A percentile compares a stretch with the other conserved stretches of the same genome.
Conservation (phyloP, 1,284 basidiomycete genomes). For the Ustilago xerochloae region DNA sequence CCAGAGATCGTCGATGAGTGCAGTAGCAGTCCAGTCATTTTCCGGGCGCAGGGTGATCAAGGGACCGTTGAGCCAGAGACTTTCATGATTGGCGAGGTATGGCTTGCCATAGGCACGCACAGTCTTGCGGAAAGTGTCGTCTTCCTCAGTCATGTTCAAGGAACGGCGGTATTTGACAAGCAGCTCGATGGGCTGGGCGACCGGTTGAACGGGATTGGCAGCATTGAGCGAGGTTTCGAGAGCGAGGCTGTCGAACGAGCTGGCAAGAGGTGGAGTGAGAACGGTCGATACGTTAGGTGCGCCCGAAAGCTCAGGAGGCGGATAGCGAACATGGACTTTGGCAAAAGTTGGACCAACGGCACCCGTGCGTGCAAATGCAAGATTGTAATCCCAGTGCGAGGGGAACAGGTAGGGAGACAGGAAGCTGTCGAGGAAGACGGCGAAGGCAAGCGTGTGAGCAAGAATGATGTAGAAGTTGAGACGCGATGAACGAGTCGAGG, state of each 20-base stretch:
- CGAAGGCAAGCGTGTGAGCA: slow-evolving; percentile 56
- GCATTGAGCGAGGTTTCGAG: slow-evolving; percentile 36
- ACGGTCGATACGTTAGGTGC: slow-evolving; percentile 25
- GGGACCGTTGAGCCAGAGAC: slow-evolving; percentile 66
- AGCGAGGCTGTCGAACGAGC: slow-evolving; percentile 49
- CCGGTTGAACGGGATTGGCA: background rate
- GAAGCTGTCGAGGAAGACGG: slow-evolving; percentile 62
- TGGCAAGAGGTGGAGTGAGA: slow-evolving; percentile 14
- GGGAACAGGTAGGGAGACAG: slow-evolving; percentile 65
- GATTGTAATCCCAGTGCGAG: slow-evolving; percentile 63
- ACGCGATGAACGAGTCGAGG: slow-evolving; percentile 51
- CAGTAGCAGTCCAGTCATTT: slow-evolving; percentile 77
- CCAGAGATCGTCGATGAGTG: slow-evolving; percentile 75
- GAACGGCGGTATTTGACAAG: slow-evolving; percentile 45
- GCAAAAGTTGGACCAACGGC: slow-evolving; percentile 57
- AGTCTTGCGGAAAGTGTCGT: slow-evolving; percentile 19
- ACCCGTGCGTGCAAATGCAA: slow-evolving; percentile 63
- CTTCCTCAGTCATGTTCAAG: slow-evolving; percentile 19
- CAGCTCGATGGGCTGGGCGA: slow-evolving; percentile 53
- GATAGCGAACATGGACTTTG: slow-evolving; percentile 64
- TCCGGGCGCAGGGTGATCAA: slow-evolving; percentile 66
- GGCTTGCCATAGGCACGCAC: slow-evolving; percentile 22
- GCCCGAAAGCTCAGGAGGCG: slow-evolving; percentile 49
- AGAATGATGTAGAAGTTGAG: slow-evolving; percentile 52
- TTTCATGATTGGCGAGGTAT: slow-evolving; percentile 39